Base-by-base conservation (phyloP, 768 basidiomycete genomes). In the Royoungia palumana region DNA sequence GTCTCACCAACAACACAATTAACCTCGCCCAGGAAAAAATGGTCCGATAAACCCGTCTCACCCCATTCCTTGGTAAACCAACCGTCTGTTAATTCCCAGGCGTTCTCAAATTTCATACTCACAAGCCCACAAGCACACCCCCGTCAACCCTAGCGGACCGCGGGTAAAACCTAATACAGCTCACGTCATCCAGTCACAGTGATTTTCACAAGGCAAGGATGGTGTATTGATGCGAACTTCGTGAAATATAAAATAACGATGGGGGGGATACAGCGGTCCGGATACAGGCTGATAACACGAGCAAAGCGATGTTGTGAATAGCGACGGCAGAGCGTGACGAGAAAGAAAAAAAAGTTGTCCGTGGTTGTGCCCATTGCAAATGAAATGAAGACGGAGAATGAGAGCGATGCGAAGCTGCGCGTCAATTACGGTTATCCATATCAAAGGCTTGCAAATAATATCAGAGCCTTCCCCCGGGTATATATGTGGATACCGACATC, bases 211-310 rank as follows among this genome's bases (percentile, higher is more conserved):
- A 57, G 49, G 38, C 47, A 45, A n/a, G 47, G 44, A 50, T 45
- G 37, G 42, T 28, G 43, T n/a, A 19, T 35, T 50, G 52, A 54
- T 56, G 55, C 50, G 48, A 53, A 48, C 43, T 44, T 53, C 49
- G 43, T 44, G 20, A 53, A n/a, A 21, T 47, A 55, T 58, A 58
- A 43, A 49, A 50, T 56, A 51, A 35, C 37, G 47, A 41, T 35
- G 30, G 35, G 52, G n/a, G 57, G 36, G 41, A 55, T 66, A 59
- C 56, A 56, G 46, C 57, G 59, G 51, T 49, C 47, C 49, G 44
- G 53, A 51, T 63, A 66, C 59, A 53, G 50, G 38, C 17, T 53
- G 57, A 54, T 57, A 55, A 37, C 57, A 53, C 53, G 50, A 54
- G 40, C 54, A 49, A 49, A 49, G 52, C 48, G 35, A 51, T 47